These are phyloP conservation scores for Zygotorulaspora sp. DNA, from an alignment of 805 yeast species.

Conservation along the genomic window DNA sequence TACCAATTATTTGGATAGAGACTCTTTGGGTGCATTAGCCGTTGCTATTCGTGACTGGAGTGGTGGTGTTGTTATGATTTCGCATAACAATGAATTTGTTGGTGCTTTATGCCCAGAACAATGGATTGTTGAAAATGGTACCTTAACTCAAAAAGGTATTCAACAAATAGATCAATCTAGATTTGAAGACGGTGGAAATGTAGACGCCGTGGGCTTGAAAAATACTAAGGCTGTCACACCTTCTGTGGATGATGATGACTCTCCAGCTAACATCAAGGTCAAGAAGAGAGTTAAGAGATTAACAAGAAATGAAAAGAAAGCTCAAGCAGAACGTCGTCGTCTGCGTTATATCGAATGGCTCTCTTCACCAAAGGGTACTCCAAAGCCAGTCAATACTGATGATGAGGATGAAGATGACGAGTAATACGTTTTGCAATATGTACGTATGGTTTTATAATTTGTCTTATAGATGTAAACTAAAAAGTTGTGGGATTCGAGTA, in stretches of 20 bases:
- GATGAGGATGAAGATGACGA: slow-evolving; percentile 52
- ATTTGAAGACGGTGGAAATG: slow-evolving; percentile 73
- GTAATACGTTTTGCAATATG: slow-evolving; percentile 4
- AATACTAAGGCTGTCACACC: slow-evolving; percentile 46
- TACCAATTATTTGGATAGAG: slow-evolving; percentile 96
- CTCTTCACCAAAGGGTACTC: slow-evolving; percentile 95
- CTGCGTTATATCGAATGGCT: slow-evolving; percentile 92
- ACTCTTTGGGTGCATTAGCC: slow-evolving; percentile 94
- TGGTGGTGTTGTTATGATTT: slow-evolving; percentile 98
- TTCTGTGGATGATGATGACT: slow-evolving; percentile 62
- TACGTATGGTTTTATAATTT: not conserved
- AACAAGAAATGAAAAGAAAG: slow-evolving; percentile 94
- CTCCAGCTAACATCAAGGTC: slow-evolving; percentile 94
- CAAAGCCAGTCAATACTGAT: slow-evolving; percentile 89
- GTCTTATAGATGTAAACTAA: slow-evolving; percentile 1
- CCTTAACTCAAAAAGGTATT: slow-evolving; percentile 77
- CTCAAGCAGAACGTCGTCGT: slow-evolving; percentile 89
- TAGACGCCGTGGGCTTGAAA: slow-evolving; percentile 45
- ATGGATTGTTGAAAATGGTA: slow-evolving; percentile 94
- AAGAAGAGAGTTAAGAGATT: slow-evolving; percentile 91
- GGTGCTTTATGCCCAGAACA: slow-evolving; percentile 98
- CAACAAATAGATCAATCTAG: slow-evolving; percentile 69
- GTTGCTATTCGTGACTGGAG: slow-evolving; percentile 96
- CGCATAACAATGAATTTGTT: slow-evolving; percentile 94
- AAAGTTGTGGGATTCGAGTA: slow-evolving; percentile 23